Percentiles rank a stretch among this genome's conserved stretches.
Conservation (phyloP, 2,329 filamentous ascomycete genomes). For the Grosmannia huntii region DNA sequence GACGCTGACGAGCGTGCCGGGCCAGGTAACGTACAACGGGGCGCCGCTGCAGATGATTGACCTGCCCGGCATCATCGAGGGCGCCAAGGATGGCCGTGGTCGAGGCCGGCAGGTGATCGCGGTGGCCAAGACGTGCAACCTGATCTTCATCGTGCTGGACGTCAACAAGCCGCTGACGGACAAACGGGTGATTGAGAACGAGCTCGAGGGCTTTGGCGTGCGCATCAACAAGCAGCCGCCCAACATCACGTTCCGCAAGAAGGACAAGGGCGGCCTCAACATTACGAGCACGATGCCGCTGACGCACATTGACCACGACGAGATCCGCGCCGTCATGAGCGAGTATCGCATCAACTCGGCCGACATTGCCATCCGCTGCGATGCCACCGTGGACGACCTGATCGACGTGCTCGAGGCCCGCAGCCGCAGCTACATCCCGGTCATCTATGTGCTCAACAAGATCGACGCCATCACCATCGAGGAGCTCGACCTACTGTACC, state of each 20-base stretch:
- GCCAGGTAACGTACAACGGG: conserved; percentile 91
- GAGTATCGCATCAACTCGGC: conserved; percentile 96
- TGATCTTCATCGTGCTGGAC: conserved; percentile 97
- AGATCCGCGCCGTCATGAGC: conserved; percentile 95
- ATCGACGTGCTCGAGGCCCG: conserved; percentile 94
- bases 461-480: conserved; percentile 97
- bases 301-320: conserved; percentile 84
- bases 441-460: conserved; percentile 98
- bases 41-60: conserved; percentile 98
- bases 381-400: conserved; percentile 92
- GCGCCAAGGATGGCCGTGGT: conserved; percentile 95
- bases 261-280: conserved; percentile 94
- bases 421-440: conserved; percentile 93
- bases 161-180: conserved; percentile 98
- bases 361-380: conserved; percentile 94
- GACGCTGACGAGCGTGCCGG: conserved; percentile 91
- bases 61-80: conserved; percentile 96
- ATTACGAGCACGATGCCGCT: conserved; percentile 92
- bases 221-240: conserved; percentile 94
- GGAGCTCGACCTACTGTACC: conserved; percentile 88
- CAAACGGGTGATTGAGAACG: conserved; percentile 87
- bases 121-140: conserved; percentile 94
- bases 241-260: conserved; percentile 99
- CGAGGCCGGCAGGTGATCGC: conserved; percentile 97
- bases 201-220: conserved; percentile 95